A percentile compares a stretch with the other conserved stretches of the same genome.
Evolutionary conservation across 495 filamentous ascomycete species (phyloP).

Genomic region (Hypoxylon crocopeplum): DNA sequence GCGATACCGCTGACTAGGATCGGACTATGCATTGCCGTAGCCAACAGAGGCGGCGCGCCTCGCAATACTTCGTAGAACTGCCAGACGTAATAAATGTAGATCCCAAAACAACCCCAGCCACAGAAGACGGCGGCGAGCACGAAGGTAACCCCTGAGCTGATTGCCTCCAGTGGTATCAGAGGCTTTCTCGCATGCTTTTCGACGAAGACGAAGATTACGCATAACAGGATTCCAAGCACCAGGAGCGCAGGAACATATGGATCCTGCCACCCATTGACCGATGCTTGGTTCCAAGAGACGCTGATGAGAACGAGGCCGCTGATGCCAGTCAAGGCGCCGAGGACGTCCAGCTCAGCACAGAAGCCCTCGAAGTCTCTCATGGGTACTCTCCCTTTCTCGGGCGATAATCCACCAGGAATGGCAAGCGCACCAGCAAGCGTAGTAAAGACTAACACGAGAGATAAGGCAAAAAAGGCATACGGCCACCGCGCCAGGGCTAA

Average conservation of each 20-base stretch:
- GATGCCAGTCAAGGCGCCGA: slow-evolving; percentile 61
- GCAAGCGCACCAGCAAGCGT: slow-evolving; percentile 52
- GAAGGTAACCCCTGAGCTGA: slow-evolving; percentile 59
- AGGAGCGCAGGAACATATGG: slow-evolving; percentile 62
- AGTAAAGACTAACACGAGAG: slow-evolving; percentile 52
- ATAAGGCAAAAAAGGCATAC: slow-evolving; percentile 67
- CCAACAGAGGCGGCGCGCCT: slow-evolving; percentile 55
- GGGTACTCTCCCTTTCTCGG: slow-evolving; percentile 20
- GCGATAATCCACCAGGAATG: slow-evolving; percentile 61
- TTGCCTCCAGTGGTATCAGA: slow-evolving; percentile 60
- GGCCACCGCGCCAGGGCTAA: slow-evolving; percentile 69
- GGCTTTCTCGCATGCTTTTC: slow-evolving; percentile 58
- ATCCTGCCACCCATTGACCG: slow-evolving; percentile 63
- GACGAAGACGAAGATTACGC: slow-evolving; percentile 59
- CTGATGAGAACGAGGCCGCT: slow-evolving; percentile 64
- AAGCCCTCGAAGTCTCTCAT: slow-evolving; percentile 28
- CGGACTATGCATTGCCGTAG: slow-evolving; percentile 57
- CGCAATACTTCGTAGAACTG: slow-evolving; percentile 62
- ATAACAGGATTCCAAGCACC: slow-evolving; percentile 57
- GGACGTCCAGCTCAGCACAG: slow-evolving; percentile 55
- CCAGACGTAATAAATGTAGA: slow-evolving; percentile 66
- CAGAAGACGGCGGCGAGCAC: slow-evolving; percentile 62
- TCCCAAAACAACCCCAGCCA: slow-evolving; percentile 71
- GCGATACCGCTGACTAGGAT: slow-evolving; percentile 57
- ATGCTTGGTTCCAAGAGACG: slow-evolving; percentile 67